Base-by-base conservation (phyloP, 495 filamentous ascomycete species). In the Cercophora newfieldiana region DNA sequence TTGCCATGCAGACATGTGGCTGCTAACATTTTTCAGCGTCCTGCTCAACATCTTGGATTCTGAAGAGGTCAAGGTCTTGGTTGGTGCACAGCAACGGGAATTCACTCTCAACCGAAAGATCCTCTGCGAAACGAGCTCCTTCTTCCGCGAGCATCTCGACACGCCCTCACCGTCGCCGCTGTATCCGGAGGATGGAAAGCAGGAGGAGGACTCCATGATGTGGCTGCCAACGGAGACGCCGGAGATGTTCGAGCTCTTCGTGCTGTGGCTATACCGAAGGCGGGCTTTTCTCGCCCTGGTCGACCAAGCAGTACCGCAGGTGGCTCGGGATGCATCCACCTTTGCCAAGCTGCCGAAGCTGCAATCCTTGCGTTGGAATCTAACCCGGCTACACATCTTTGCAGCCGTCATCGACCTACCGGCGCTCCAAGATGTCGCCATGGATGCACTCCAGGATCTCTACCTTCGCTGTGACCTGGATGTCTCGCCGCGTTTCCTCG, bases 401-500 rank as follows among this genome's bases (percentile, higher is more conserved):
- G 81, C 81, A 28, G 77, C 78, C 5, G 63, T 79, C 24, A 74
- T 78, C 68, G 72, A 74, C 30, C 68, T 82, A 0, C 72, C 78
- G 18, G 71, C 69, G 0, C 69, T 82, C 26, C 81, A 83, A 59
- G 80, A 83, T 66, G 69, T 72, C 16, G 77, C 81, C 37, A 80
- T 82, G 75, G 80, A 83, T 61, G 78, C 78, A 19, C 70, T 83
- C 7, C 81, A 83, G 59, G 81, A 83, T 63, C 69, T 82, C 24
- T 82, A 82, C 57, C 75, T 83, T 31, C 78, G 77, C n/a, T 75
- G 77, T 63, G 80, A 82, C 68, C 81, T 81, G 76, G 79, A 81
- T 63, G 79, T 82, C 61, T 78, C 75, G 6, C 78, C 79, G 7
- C 71, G 72, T 25, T 77, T 83, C 25, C 68, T 82, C 55, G 64